Evolutionary conservation across 208 protist genomes (phyloP), one percentile per base, ranked within the genome.

Genomic region (Acanthamoeba royreba): DNA sequence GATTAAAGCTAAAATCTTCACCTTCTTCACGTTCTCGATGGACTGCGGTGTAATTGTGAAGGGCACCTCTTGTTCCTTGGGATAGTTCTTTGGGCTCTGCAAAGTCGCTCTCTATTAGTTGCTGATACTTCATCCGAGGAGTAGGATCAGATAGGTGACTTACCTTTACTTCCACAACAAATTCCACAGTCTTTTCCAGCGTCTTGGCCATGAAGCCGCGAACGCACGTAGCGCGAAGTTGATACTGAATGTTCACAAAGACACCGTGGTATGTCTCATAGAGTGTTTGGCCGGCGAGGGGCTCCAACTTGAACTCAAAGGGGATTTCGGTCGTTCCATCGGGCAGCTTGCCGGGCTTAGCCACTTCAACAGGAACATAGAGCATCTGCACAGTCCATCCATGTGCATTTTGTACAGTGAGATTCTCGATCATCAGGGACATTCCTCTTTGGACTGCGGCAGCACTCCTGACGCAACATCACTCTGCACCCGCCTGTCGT

Each of bases 211-310:
- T 52, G 31, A 98, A 90, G 53, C 96, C 95, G n/a, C 96, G 95
- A 55, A 93, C 86, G 33, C 98, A 81, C 13, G 97, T 96, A 49
- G 53, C 93, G 2, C 88, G 79, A 0, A 98, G 92, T 1, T 92
- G 87, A 74, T 98, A 98, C 86, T 94, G 94, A 53, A 96, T 95
- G 89, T 95, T 96, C 38, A 98, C 90, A 93, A 97, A 98, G 15
- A 98, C 98, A 49, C 98, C 97, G 91, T 98, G 97, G 94, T 98
- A 98, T 0, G 97, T 97, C 77, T 98, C 97, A 35, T 95, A 97
- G 22, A 97, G 61, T 90, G 58, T 61, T 53, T 96, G 88, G 7
- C 88, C 83, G 33, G 93, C 43, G 40, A 95, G 69, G 33, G 95
- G 40, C 79, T 97, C 89, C 33, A 98, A 87, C 81, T 92, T 92